Evolutionary conservation across 2,329 filamentous ascomycete species (phyloP).

Genomic region (Trichoderma sp.): DNA sequence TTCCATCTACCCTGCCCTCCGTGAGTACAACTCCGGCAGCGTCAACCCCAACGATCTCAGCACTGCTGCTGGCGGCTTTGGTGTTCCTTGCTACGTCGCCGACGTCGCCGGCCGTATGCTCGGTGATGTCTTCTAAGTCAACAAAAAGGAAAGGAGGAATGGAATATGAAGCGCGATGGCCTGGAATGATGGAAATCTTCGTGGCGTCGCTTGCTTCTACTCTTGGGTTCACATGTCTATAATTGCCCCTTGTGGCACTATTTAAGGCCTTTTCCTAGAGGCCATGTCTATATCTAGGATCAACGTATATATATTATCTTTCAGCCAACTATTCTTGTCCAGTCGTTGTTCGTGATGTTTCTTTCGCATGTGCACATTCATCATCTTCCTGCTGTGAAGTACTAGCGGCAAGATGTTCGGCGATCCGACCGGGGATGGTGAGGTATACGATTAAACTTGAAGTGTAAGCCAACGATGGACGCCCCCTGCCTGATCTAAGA

Average conservation of each 20-base stretch:
- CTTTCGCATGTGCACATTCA: background rate
- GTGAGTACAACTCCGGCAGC: conserved; percentile 18
- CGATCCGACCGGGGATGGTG: background rate
- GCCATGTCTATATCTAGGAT: conserved; percentile 9
- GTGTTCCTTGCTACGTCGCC: conserved; percentile 10
- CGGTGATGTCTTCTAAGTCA: background rate
- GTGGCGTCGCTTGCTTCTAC: background rate
- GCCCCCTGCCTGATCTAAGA: background rate
- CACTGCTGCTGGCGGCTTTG: background rate
- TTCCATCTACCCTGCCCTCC: conserved; percentile 15
- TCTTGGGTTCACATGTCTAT: conserved; percentile 8
- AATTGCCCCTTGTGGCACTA: background rate
- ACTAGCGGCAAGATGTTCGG: background rate
- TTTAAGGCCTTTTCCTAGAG: background rate
- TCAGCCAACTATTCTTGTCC: background rate
- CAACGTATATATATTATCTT: conserved; percentile 1
- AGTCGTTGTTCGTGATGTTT: background rate
- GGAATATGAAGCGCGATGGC: background rate
- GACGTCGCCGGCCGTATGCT: conserved; percentile 10
- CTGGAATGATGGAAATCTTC: background rate
- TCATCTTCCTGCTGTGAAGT: background rate
- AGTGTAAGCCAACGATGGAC: background rate
- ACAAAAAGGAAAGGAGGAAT: background rate
- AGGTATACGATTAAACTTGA: background rate
- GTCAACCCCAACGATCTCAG: background rate